Evolutionary conservation across 257 asterid genomes (phyloP), one percentile per base, ranked within the genome.

Genomic region (Plantago elongata): DNA sequence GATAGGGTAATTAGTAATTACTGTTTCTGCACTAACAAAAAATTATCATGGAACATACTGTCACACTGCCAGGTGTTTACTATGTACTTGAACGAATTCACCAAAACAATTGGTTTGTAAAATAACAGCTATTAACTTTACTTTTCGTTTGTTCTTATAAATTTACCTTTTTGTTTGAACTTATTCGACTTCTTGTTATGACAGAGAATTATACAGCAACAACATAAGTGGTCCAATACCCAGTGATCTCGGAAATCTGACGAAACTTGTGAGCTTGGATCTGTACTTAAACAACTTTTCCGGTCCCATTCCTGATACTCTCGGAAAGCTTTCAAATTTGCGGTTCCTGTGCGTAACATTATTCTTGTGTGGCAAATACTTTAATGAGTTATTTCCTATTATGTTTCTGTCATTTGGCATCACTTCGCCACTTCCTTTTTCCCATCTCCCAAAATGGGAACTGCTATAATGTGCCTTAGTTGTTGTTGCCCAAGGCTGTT

Each of bases 211-310:
- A 50, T 89, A 92, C 78, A 89, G 97, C 71, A 92, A 92, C 71
- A 92, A 86, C 77, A 92, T 92, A 55, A 89, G 78, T 49, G 98
- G 98, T 62, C 72, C 83, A 50, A 77, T 92, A 72, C 98, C 98
- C 6, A 76, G 74, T 59, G 95, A 86, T 72, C 90, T 92, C 68
- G 98, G 98, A 42, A 89, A 92, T 70, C 92, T 92, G 71, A 92
- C 98, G 54, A 91, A 88, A 76, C 82, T 91, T 86, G 97, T 88
- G 81, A 91, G 98, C 93, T 76, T 91, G 95, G 98, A 92, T 83
- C 87, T 92, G 75, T 92, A 92, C 86, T 68, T 89, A 85, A 92
- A 92, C 85, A 78, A 75, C 68, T 92, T 92, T 79, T 70, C 45
- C 3, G 98, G 98, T 60, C 95, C 95, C 45, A 89, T 92, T 63